Evolutionary conservation across 306 rosid species (phyloP), one percentile per base, ranked within the genome.

Genomic region (Cucurbita pepo): DNA sequence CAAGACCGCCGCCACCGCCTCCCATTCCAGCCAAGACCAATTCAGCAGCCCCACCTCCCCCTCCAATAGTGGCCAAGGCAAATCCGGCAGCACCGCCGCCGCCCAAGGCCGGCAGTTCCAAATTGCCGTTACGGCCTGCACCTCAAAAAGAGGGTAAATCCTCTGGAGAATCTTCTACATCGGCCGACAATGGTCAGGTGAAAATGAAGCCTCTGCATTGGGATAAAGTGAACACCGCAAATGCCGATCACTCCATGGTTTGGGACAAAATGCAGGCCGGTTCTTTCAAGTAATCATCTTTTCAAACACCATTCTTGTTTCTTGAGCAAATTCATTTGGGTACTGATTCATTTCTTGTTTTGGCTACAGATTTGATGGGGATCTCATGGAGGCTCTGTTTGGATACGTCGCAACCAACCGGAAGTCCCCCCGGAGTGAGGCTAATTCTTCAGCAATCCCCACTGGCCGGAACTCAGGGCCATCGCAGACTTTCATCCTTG

Each of bases 311-410:
- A 15, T 69, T 69, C 44, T 69, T 30, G 16, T 25, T 30, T 69
- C 9, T 69, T 5, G 30, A 30, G 21, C 9, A 50, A 8, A 1
- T 63, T 13, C n/a, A 54, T 62, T 75, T 51, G 47, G 51, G 57
- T 59, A 56, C 48, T 56, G 43, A 64, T 62, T 45, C 7, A 8
- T 74, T 72, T 40, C 65, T 21, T 15, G 10, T 7, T 70, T 67
- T 77, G 38, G n/a, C 41, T n/a, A 15, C 85, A 95, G 99, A 76
- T 88, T 88, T 79, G 92, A 95, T 83, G 89, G 88, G 16, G 92
- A 91, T 77, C 87, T 95, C 36, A 89, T 91, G 97, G 99, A 95
- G 82, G 92, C 95, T 61, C 96, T 95, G 21, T 95, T 95, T 11
- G 96, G 97, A 40, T 74, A 52, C 8, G 90, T 83, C 5, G 90